A percentile compares a stretch with the other conserved stretches of the same genome.
phyloP scores from a whole-genome alignment of 78 protist species.

The Ministeria vibrans region DNA sequence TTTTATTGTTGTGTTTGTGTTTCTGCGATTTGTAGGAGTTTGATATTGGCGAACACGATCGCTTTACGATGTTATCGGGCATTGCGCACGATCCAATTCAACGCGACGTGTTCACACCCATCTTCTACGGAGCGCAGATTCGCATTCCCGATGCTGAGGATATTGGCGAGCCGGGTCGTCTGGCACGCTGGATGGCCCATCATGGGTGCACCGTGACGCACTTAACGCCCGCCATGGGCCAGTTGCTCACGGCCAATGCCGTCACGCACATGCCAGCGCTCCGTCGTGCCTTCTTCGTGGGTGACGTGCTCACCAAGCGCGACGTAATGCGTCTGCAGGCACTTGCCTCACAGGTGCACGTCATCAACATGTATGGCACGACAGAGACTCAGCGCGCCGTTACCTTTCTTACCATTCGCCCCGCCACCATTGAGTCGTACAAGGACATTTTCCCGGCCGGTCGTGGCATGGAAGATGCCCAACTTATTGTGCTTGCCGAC shows the following conservation, averaged over 20 bases:
- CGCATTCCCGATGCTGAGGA: conserved; percentile 49
- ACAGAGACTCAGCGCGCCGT: conserved; percentile 63
- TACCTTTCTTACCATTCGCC: neutral
- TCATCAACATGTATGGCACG: conserved; percentile 75
- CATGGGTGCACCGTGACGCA: conserved; percentile 33
- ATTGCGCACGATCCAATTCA: conserved; percentile 85
- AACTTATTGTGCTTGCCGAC: conserved; percentile 24
- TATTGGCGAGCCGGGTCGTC: conserved; percentile 54
- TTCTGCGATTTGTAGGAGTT: too few relatives aligned
- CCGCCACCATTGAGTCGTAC: neutral
- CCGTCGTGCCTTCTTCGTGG: conserved; percentile 56
- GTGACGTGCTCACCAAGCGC: conserved; percentile 58
- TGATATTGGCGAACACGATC: neutral
- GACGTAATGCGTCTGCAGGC: conserved; percentile 41
- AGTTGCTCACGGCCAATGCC: conserved; percentile 51
- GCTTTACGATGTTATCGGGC: conserved; percentile 68
- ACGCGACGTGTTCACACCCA: conserved; percentile 75
- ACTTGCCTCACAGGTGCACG: conserved; percentile 39
- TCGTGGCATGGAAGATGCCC: conserved; percentile 60
- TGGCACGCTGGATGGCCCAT: conserved; percentile 51
- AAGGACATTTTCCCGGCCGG: conserved; percentile 55
- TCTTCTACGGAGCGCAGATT: conserved; percentile 67
- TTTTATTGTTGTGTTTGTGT: too few relatives aligned
- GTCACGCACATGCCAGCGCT: conserved; percentile 21
- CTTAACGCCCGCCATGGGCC: conserved; percentile 78